Conservation (phyloP, 2,329 filamentous ascomycete genomes). For the Paracorniculantispora psalliotae region DNA sequence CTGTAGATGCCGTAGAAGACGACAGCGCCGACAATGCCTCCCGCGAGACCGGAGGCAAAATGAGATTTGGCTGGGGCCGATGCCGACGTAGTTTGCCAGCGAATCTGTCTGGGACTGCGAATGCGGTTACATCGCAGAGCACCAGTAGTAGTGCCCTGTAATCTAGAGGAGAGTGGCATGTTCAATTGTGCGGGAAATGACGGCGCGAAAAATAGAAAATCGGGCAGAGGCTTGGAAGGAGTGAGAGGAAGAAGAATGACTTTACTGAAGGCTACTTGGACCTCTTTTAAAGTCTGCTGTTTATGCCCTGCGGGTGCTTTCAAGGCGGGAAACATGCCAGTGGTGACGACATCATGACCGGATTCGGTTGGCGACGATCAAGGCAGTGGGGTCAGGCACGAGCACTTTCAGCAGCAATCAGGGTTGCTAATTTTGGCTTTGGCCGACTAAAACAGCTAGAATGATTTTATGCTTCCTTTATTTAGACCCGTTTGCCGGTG, state of each 20-base stretch:
- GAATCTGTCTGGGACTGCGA: not conserved
- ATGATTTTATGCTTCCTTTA: too few relatives aligned
- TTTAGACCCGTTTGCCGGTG: too few relatives aligned
- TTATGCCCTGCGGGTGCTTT: too few relatives aligned
- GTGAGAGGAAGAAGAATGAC: not conserved
- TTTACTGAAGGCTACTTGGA: not conserved
- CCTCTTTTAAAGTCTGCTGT: not conserved
- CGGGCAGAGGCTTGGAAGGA: not conserved
- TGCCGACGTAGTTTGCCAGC: not conserved
- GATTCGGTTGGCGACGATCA: not conserved
- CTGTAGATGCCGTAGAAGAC: slow-evolving; percentile 40
- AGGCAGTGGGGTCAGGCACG: not conserved
- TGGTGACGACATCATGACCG: not conserved
- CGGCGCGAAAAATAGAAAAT: too few relatives aligned
- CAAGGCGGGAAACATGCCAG: not conserved
- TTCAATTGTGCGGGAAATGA: not conserved
- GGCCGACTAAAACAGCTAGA: too few relatives aligned
- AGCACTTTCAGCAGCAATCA: not conserved
- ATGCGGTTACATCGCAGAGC: not conserved
- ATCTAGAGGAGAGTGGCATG: not conserved
- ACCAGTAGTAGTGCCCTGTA: not conserved
- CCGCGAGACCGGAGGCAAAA: slow-evolving; percentile 36
- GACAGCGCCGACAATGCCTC: slow-evolving; percentile 38
- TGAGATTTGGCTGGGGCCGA: slow-evolving; percentile 22
- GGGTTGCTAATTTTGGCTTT: not conserved